These are phyloP conservation scores for Dictyostelium discoideum DNA, from an alignment of 78 protist species.

Conservation along the genomic window DNA sequence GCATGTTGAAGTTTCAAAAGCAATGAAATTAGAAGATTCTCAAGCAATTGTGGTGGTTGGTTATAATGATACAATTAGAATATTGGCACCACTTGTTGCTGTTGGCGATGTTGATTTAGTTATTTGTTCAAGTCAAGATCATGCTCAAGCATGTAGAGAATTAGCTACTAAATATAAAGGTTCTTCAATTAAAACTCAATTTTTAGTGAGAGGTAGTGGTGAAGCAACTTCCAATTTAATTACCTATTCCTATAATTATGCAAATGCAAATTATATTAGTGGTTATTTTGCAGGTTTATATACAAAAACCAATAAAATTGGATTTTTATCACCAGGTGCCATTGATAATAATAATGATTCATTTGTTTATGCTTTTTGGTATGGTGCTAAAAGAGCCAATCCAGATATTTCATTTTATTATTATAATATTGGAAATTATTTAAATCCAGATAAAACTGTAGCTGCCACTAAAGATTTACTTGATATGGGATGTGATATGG, in stretches of 20 bases:
- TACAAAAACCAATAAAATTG: slow-evolving; percentile 5
- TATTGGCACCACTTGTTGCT: background rate
- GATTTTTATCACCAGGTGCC: slow-evolving; percentile 15
- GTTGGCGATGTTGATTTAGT: background rate
- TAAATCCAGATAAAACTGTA: background rate
- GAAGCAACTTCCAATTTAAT: background rate
- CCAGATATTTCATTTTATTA: background rate
- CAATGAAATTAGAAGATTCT: background rate
- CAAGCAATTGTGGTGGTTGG: background rate
- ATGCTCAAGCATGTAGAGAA: background rate
- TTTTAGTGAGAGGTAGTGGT: background rate
- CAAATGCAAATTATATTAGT: slow-evolving; percentile 12
- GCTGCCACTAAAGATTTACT: background rate
- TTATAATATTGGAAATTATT: background rate
- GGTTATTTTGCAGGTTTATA: slow-evolving; percentile 32
- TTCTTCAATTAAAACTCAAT: background rate
- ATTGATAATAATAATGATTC: background rate
- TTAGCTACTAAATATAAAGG: background rate
- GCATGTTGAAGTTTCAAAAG: background rate
- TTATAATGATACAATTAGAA: background rate
- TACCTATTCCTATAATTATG: slow-evolving; percentile 1
- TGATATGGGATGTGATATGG: slow-evolving; percentile 5
- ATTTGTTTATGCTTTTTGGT: background rate
- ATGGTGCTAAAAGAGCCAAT: background rate
- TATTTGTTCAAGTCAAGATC: background rate